Evolutionary conservation across 2,329 filamentous ascomycete genomes (phyloP).

Genomic region (Ophiostoma perfectum): DNA sequence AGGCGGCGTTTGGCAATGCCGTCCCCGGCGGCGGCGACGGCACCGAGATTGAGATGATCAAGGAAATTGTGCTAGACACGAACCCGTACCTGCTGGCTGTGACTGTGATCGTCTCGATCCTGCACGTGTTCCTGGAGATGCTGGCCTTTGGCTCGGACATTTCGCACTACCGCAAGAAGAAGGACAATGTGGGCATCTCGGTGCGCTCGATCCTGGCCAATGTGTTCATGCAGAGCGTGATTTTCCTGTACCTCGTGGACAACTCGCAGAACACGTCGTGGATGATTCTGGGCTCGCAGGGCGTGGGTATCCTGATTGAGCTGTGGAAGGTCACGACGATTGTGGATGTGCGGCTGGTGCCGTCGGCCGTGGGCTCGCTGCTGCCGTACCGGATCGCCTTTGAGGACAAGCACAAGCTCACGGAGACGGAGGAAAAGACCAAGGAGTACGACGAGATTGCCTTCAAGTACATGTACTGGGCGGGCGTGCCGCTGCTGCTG

Average conservation of each 20-base stretch:
- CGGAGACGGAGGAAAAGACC: conserved; percentile 93
- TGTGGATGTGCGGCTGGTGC: conserved; percentile 78
- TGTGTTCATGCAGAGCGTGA: conserved; percentile 93
- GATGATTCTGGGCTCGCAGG: conserved; percentile 97
- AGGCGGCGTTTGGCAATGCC: conserved; percentile 67
- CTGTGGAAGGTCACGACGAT: conserved; percentile 95
- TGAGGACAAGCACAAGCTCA: conserved; percentile 95
- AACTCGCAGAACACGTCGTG: conserved; percentile 97
- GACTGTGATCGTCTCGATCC: conserved; percentile 75
- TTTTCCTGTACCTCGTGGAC: conserved; percentile 94
- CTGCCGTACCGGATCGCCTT: conserved; percentile 78
- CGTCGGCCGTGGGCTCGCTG: conserved; percentile 59
- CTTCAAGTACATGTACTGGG: conserved; percentile 93
- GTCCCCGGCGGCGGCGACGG: conserved; percentile 79
- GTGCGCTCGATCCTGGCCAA: conserved; percentile 94
- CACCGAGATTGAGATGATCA: conserved; percentile 93
- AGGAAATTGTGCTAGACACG: conserved; percentile 88
- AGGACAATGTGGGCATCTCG: conserved; percentile 95
- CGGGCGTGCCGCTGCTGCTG: conserved; percentile 79
- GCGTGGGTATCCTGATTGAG: conserved; percentile 65
- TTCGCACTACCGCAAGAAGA: conserved; percentile 98
- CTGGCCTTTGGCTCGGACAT: conserved; percentile 97
- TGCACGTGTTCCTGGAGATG: conserved; percentile 93
- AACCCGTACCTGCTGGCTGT: conserved; percentile 85
- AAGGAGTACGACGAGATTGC: conserved; percentile 98